Conservation (phyloP, 2,329 filamentous ascomycete species). For the Rhexocercosporidium sp. region DNA sequence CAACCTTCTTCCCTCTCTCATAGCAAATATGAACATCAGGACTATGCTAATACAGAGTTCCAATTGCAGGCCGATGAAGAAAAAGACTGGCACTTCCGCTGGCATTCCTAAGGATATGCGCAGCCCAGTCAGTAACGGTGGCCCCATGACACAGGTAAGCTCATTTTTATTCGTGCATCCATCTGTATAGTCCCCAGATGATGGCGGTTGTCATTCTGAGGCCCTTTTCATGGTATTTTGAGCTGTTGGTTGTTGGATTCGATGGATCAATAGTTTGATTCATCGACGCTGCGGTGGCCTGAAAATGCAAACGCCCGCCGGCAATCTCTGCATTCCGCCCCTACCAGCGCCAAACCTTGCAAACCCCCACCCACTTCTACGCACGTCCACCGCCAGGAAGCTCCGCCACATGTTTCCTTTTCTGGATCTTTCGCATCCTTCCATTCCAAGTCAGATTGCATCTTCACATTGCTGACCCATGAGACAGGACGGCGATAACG, state of each 20-base stretch:
- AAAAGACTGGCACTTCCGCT: constrained; percentile 68
- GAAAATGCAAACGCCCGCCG: constrained; percentile 33
- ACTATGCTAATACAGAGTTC: constrained; percentile 33
- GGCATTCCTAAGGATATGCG: constrained; percentile 68
- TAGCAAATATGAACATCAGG: not conserved
- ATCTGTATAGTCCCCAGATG: not conserved
- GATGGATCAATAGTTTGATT: constrained; percentile 27
- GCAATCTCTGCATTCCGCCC: constrained; percentile 41
- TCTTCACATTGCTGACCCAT: constrained; percentile 35
- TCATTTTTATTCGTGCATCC: constrained; percentile 9
- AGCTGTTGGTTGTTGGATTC: constrained; percentile 5
- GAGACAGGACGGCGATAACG: constrained; percentile 70
- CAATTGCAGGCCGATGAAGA: constrained; percentile 71
- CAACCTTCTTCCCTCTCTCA: constrained; percentile 4
- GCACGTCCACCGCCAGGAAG: constrained; percentile 27
- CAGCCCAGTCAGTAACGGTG: constrained; percentile 60
- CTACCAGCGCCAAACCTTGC: constrained; percentile 39
- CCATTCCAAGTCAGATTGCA: constrained; percentile 22
- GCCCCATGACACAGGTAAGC: constrained; percentile 56
- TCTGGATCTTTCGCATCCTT: constrained; percentile 19
- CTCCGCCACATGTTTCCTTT: constrained; percentile 10
- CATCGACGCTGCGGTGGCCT: constrained; percentile 25
- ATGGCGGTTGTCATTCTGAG: not conserved
- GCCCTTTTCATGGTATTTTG: not conserved
- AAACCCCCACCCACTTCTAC: constrained; percentile 30